Evolutionary conservation across 352 stramenopile species (phyloP).

Genomic region (Phytophthora uliginosa): DNA sequence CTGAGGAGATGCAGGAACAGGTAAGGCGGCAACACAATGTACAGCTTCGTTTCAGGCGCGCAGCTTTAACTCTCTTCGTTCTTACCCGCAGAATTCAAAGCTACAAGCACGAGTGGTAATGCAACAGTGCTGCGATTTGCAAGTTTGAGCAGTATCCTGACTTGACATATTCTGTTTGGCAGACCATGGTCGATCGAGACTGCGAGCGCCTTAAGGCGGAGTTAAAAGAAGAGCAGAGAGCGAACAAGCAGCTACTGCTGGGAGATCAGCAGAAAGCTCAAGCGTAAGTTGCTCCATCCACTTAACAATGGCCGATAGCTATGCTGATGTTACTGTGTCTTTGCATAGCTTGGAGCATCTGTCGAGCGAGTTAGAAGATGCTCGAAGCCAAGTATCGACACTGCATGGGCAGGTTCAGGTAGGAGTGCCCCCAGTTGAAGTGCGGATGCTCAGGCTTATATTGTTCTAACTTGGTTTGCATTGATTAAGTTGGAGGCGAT

Average conservation of each 20-base stretch:
- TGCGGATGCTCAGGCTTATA: too few relatives aligned
- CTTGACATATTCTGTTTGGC: neutral
- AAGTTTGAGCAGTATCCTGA: neutral
- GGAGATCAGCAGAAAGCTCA: constrained; percentile 47
- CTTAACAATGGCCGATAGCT: neutral
- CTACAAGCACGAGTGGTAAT: constrained; percentile 37
- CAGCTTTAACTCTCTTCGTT: neutral
- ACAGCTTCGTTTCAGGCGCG: neutral
- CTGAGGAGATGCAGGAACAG: constrained; percentile 37
- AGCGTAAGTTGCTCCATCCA: constrained; percentile 32
- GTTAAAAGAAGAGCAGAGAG: constrained; percentile 37
- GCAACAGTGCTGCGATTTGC: neutral
- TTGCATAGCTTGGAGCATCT: constrained; percentile 41
- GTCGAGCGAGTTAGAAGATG: constrained; percentile 45
- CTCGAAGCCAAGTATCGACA: constrained; percentile 48
- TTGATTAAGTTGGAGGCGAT: constrained; percentile 55
- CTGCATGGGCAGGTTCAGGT: constrained; percentile 64
- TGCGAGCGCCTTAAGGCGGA: constrained; percentile 44
- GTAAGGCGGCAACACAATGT: constrained; percentile 6
- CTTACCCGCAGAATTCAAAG: constrained; percentile 32
- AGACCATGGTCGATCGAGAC: constrained; percentile 49
- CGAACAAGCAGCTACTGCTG: constrained; percentile 43
- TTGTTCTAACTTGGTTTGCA: neutral
- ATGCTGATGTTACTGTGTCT: constrained; percentile 1
- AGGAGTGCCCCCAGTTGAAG: too few relatives aligned